Conservation (phyloP, 768 basidiomycete genomes). For the Scleroderma bovista region DNA sequence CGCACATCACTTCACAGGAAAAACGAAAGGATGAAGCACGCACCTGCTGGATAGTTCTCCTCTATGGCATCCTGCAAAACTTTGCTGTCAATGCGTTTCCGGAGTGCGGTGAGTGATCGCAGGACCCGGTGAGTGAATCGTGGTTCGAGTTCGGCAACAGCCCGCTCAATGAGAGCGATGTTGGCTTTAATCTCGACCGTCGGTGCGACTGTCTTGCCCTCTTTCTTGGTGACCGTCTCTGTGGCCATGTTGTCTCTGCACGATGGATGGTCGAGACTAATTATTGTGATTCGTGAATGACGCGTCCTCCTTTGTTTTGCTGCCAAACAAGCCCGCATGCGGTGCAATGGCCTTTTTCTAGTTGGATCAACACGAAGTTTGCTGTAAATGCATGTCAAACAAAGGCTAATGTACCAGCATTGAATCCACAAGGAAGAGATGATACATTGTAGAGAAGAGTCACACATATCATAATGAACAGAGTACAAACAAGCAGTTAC, state of each 20-base stretch:
- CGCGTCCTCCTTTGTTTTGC: too few relatives aligned
- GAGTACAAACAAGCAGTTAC: too few relatives aligned
- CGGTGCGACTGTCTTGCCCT: constrained; percentile 55
- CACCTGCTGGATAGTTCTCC: constrained; percentile 66
- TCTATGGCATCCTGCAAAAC: constrained; percentile 66
- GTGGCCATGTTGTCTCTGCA: not conserved
- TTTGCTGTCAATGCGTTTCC: constrained; percentile 67
- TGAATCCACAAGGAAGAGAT: too few relatives aligned
- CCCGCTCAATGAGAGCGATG: constrained; percentile 68
- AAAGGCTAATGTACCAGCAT: too few relatives aligned
- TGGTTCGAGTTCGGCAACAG: constrained; percentile 84
- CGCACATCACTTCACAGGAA: constrained; percentile 2
- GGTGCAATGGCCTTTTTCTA: too few relatives aligned
- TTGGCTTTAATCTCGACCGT: constrained; percentile 79
- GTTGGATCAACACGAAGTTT: too few relatives aligned
- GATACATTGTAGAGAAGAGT: too few relatives aligned
- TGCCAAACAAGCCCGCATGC: too few relatives aligned
- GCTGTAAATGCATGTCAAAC: too few relatives aligned
- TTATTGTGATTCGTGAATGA: too few relatives aligned
- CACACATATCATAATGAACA: too few relatives aligned
- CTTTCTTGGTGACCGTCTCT: constrained; percentile 6
- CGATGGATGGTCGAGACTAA: too few relatives aligned
- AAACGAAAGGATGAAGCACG: constrained; percentile 9
- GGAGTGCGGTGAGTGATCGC: constrained; percentile 69
- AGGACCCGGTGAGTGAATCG: constrained; percentile 88